Percentiles rank a stretch among this genome's conserved stretches.
Conservation (phyloP, 1,284 basidiomycete species). For the Cryptococcus hybrid region DNA sequence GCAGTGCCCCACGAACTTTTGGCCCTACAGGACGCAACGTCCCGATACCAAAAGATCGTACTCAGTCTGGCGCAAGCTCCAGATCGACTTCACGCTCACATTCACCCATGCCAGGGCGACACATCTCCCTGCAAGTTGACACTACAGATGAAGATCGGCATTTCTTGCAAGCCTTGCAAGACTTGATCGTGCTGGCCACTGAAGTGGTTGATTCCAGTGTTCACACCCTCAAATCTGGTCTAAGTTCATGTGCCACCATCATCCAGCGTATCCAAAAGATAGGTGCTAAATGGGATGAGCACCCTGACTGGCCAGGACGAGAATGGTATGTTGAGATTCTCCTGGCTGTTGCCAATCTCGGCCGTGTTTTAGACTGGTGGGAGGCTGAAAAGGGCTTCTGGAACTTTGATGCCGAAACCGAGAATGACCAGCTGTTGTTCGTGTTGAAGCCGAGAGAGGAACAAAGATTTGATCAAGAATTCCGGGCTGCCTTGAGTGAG, state of each 20-base stretch:
- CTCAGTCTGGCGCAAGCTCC: slow-evolving; percentile 70
- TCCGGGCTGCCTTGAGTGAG: slow-evolving; percentile 20
- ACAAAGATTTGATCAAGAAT: slow-evolving; percentile 27
- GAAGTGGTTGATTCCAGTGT: slow-evolving; percentile 90
- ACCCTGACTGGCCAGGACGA: slow-evolving; percentile 96
- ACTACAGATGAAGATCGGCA: slow-evolving; percentile 26
- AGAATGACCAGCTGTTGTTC: slow-evolving; percentile 69
- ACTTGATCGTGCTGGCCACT: slow-evolving; percentile 90
- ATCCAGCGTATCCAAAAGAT: slow-evolving; percentile 88
- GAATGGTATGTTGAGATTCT: slow-evolving; percentile 98
- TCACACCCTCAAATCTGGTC: slow-evolving; percentile 68
- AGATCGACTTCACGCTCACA: slow-evolving; percentile 93
- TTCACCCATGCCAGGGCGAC: slow-evolving; percentile 79
- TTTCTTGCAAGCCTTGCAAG: slow-evolving; percentile 86
- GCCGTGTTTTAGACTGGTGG: slow-evolving; percentile 99
- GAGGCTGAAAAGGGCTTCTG: slow-evolving; percentile 99
- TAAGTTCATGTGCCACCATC: slow-evolving; percentile 79
- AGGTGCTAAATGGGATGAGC: slow-evolving; percentile 93
- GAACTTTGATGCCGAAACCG: slow-evolving; percentile 92
- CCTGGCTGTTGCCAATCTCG: slow-evolving; percentile 93
- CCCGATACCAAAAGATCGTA: slow-evolving; percentile 66
- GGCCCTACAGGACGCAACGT: slow-evolving; percentile 63
- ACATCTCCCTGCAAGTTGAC: slow-evolving; percentile 50
- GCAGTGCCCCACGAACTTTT: slow-evolving; percentile 23
- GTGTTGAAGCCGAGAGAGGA: slow-evolving; percentile 68